A percentile compares a stretch with the other conserved stretches of the same genome.
Conservation (phyloP, 2,329 filamentous ascomycete genomes). For the Colletotrichum zoysiae region DNA sequence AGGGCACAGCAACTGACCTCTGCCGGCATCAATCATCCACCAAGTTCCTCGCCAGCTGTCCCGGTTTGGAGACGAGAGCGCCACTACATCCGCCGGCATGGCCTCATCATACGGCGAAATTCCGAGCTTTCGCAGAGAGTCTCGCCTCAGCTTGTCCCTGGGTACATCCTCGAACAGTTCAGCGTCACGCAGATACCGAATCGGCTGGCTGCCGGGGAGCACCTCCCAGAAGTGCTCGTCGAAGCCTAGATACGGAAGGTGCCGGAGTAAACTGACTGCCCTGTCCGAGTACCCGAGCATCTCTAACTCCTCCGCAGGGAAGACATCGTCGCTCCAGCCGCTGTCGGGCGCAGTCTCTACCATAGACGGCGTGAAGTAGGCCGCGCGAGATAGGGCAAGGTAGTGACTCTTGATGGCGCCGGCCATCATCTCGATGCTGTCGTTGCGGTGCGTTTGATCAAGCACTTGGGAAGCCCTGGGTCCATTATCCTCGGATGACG, state of each 20-base stretch:
- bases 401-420: conserved; percentile 13
- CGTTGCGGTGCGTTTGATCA: not conserved
- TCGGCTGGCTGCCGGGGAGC: conserved; percentile 8
- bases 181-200: conserved; percentile 24
- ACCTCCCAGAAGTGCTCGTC: conserved; percentile 27
- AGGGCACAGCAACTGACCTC: conserved; percentile 14
- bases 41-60: conserved; percentile 11
- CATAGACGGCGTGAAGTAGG: conserved; percentile 3
- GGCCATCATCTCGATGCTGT: not conserved
- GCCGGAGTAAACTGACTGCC: conserved; percentile 18
- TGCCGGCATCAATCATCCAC: conserved; percentile 13
- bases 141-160: not conserved
- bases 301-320: conserved; percentile 1
- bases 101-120: conserved; percentile 16
- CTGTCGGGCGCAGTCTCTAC: conserved; percentile 1
- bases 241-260: conserved; percentile 25
- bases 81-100: conserved; percentile 9
- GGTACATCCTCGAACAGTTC: not conserved
- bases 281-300: conserved; percentile 19
- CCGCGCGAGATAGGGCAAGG: not conserved
- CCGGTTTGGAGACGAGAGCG: conserved; percentile 2
- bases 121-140: conserved; percentile 1
- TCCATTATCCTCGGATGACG: not conserved
- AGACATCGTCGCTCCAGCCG: conserved; percentile 14
- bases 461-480: not conserved